These are phyloP conservation scores for Thermothelomyces thermophilus DNA, from an alignment of 2,329 filamentous ascomycete species.

Conservation along the genomic window DNA sequence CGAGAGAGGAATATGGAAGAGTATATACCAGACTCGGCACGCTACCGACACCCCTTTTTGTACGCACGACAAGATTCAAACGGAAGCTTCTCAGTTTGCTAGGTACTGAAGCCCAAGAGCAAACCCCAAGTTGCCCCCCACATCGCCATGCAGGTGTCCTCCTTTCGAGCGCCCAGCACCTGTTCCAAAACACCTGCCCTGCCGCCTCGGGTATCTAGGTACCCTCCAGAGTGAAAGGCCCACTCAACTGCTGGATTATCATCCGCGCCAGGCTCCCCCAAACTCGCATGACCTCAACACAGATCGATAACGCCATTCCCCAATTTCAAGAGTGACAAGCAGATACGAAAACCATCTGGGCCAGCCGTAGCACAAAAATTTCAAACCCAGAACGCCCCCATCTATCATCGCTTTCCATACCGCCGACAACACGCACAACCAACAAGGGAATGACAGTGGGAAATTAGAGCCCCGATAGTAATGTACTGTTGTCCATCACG, in stretches of 20 bases:
- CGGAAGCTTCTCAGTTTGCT: not conserved
- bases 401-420: constrained; percentile 9
- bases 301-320: not conserved
- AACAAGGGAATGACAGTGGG: constrained; percentile 3
- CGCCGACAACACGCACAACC: not conserved
- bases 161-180: not conserved
- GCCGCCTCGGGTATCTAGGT: not conserved
- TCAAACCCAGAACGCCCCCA: constrained; percentile 6
- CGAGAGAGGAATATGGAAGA: too few relatives aligned
- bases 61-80: not conserved
- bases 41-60: too few relatives aligned
- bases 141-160: constrained; percentile 1
- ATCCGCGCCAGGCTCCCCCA: not conserved
- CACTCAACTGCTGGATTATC: constrained; percentile 8
- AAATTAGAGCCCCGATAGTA: not conserved
- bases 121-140: not conserved
- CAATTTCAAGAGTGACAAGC: constrained; percentile 2
- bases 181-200: not conserved
- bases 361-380: not conserved
- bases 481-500: constrained; percentile 3
- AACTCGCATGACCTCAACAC: not conserved
- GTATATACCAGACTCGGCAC: too few relatives aligned
- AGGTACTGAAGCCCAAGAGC: not conserved
- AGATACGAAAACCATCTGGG: constrained; percentile 7
- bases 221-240: not conserved